Evolutionary conservation across 176 grass and related monocot species (phyloP), one percentile per base, ranked within the genome.

Genomic region (Puccinellia tenuiflora): DNA sequence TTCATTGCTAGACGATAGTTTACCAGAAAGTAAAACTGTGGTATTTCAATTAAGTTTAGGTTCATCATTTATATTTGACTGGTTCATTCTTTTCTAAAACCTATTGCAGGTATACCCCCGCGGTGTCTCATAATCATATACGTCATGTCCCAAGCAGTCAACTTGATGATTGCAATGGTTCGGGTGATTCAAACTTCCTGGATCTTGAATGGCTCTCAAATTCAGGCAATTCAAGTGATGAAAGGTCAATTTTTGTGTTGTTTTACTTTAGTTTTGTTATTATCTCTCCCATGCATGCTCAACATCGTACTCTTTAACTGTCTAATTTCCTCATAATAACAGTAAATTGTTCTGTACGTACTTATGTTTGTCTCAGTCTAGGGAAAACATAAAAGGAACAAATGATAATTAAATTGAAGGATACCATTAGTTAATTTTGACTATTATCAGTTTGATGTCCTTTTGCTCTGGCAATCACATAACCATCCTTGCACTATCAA

Each of bases 161-260:
- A 73, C 20, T n/a, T 86, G 33, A 82, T 13, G 35, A 52, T 82
- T 12, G 0, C 64, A 62, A 82, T 77, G 62, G 42, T 65, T 86
- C 88, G 21, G 79, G 88, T 26, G 83, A 86, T 73, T 90, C 88
- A 57, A 90, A 90, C 65, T 90, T 90, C 67, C 56, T 90, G 73
- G 83, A 90, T 90, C 54, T 47, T 78, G 88, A 86, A 54, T 90
- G 83, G 33, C 79, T 90, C 30, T 86, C 88, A 60, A 62, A 79
- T 82, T 89, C 88, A 70, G 88, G 72, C 68, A 69, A 81, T 79
- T 89, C 79, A 24, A 86, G 83, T 24, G 88, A 90, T 47, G 88
- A 65, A 72, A 86, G 88, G 88, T 90, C 5, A 28, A 28, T n/a
- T 15, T 77, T 77, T 77, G 22, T 21, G 10, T 59, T 63, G 56